A percentile compares a stretch with the other conserved stretches of the same genome.
Conservation (phyloP, 345 rosid species). For the Angophora floribunda region DNA sequence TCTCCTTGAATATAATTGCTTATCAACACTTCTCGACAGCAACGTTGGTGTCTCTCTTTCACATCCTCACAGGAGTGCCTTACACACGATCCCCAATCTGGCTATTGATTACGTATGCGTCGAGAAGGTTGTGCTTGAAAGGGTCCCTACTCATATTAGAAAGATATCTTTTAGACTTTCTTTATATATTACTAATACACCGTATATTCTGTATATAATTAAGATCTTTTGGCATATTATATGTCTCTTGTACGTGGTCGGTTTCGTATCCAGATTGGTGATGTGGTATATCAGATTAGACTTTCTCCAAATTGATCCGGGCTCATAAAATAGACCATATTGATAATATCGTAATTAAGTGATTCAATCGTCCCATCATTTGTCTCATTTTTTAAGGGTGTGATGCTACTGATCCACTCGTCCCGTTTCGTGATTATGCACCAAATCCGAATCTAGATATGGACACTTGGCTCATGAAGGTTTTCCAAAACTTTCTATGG, state of each 20-base stretch:
- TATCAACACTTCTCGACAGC: neutral
- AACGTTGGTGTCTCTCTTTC: neutral
- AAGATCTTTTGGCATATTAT: neutral
- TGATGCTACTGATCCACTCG: neutral
- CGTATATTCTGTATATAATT: neutral
- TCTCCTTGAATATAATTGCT: neutral
- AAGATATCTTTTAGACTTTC: neutral
- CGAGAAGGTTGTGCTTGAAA: neutral
- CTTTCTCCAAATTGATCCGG: neutral
- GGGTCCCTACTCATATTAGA: neutral
- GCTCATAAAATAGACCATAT: neutral
- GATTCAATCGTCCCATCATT: neutral
- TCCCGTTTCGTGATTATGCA: neutral
- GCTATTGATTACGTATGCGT: neutral
- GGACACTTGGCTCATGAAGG: neutral
- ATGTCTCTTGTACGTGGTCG: neutral
- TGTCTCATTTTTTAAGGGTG: neutral
- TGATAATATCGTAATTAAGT: neutral
- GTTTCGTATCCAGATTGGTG: neutral
- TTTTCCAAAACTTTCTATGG: neutral
- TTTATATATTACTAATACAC: neutral
- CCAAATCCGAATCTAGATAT: neutral
- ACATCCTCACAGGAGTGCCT: neutral
- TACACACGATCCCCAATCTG: neutral
- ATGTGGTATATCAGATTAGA: neutral